Evolutionary conservation across 345 rosid species (phyloP).

Genomic region (Rhodomyrtus tomentosa): DNA sequence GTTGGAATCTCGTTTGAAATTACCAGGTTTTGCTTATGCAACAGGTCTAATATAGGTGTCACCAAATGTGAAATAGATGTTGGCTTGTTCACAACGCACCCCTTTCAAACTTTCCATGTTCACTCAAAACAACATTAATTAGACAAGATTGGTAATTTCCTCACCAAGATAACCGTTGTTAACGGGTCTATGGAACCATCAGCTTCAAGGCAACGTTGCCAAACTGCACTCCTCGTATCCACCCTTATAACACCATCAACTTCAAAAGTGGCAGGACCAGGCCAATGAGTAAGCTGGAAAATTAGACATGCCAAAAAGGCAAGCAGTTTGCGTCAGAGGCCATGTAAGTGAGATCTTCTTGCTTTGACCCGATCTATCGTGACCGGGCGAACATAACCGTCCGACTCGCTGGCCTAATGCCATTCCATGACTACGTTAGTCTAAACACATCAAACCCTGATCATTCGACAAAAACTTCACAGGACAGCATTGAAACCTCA

Average conservation of each 20-base stretch:
- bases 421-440: background rate
- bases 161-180: background rate
- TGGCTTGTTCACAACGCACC: background rate
- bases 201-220: background rate
- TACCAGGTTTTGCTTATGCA: background rate
- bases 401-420: background rate
- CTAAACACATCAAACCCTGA: background rate
- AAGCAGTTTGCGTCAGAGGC: background rate
- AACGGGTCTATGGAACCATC: background rate
- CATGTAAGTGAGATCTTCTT: background rate
- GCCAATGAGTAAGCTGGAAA: background rate
- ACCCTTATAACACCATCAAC: background rate
- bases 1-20: background rate
- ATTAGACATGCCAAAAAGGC: background rate
- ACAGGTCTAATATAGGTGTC: background rate
- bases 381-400: background rate
- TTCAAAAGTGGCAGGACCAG: background rate
- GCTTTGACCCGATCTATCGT: background rate
- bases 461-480: background rate
- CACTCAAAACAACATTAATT: background rate
- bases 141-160: background rate
- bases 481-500: background rate
- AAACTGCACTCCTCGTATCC: background rate
- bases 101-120: background rate
- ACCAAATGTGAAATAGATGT: background rate